Conservation (phyloP, 192 early-diverging fungal genomes). For the Oehlia diaphana region DNA sequence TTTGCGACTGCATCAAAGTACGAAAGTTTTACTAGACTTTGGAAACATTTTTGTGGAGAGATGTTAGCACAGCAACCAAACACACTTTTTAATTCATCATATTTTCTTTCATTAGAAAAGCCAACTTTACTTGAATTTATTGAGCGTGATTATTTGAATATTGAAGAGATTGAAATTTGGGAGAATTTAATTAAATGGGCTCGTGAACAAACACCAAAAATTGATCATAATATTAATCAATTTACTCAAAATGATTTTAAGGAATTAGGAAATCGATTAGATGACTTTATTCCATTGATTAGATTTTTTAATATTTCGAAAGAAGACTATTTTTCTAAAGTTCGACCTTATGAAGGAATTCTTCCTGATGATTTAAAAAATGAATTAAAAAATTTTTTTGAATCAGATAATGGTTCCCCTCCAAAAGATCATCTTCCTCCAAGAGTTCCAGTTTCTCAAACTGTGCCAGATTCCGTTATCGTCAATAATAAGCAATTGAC, state of each 20-base stretch:
- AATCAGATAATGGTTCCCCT: neutral
- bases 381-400: neutral
- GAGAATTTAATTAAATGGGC: constrained; percentile 1
- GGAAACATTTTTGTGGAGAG: neutral
- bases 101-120: neutral
- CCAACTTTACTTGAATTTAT: neutral
- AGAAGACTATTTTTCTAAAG: neutral
- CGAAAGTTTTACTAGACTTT: neutral
- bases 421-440: neutral
- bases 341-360: neutral
- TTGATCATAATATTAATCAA: neutral
- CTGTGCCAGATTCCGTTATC: neutral
- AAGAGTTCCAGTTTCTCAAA: neutral
- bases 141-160: neutral
- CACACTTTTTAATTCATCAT: neutral
- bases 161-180: constrained; percentile 4
- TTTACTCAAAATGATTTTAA: neutral
- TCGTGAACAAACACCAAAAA: neutral
- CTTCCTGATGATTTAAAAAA: neutral
- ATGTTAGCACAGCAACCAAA: neutral
- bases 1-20: neutral
- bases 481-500: neutral
- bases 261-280: neutral
- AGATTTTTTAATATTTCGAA: neutral
- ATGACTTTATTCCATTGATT: constrained; percentile 11